phyloP scores from a whole-genome alignment of 495 filamentous ascomycete species.

The Neurospora sp. region DNA sequence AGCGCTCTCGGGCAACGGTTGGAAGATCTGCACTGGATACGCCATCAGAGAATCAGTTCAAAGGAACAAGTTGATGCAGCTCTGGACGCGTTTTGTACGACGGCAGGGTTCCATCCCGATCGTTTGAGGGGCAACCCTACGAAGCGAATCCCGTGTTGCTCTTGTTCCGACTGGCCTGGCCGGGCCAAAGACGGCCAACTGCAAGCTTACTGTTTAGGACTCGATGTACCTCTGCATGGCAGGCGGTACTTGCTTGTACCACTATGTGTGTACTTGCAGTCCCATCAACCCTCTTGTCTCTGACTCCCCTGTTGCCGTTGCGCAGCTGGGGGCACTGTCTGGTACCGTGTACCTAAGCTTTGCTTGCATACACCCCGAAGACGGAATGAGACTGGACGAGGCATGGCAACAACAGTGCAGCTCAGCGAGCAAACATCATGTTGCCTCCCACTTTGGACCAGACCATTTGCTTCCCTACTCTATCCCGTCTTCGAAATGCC shows the following conservation, averaged over 20 bases:
- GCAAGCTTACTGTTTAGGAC: slow-evolving; percentile 4
- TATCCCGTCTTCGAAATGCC: background rate
- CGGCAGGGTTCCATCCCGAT: slow-evolving; percentile 9
- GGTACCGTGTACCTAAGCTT: background rate
- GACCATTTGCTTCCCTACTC: background rate
- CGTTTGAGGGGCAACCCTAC: slow-evolving; percentile 8
- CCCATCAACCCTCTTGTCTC: background rate
- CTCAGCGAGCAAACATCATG: background rate
- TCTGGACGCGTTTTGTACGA: background rate
- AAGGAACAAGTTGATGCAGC: background rate
- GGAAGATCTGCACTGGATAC: background rate
- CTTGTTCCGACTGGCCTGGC: slow-evolving; percentile 15
- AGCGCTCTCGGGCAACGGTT: background rate
- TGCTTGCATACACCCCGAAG: background rate
- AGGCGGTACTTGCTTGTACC: slow-evolving; percentile 23
- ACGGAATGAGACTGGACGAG: background rate
- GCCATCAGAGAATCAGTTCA: background rate
- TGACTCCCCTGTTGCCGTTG: background rate
- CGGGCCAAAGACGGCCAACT: slow-evolving; percentile 5
- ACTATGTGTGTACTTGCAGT: slow-evolving; percentile 12
- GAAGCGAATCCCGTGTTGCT: slow-evolving; percentile 3
- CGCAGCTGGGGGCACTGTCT: background rate
- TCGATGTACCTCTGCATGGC: slow-evolving; percentile 20
- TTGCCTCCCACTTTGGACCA: background rate
- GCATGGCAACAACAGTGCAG: background rate